Evolutionary conservation across 2,329 filamentous ascomycete species (phyloP), one percentile per base, ranked within the genome.

Genomic region (Fusarium mangiferae): DNA sequence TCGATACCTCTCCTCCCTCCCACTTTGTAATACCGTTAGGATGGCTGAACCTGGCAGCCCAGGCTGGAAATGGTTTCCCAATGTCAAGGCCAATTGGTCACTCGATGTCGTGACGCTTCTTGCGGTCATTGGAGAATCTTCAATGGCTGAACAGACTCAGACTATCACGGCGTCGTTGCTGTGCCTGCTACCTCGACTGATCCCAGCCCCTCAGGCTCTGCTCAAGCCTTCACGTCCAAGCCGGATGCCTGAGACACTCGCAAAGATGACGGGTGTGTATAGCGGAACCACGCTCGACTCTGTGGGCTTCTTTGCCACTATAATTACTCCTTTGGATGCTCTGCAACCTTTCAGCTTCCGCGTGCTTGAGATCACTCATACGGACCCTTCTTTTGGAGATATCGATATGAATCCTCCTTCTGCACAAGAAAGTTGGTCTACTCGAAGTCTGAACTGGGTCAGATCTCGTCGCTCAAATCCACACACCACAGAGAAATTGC

Each of bases 151-250:
- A 68, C 89, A 91, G 76, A 83, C 87, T 5, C 89, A 91, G 78
- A 84, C 87, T 57, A 86, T 90, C 70, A 90, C 89, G 5, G 86
- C 89, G n/a, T 89, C 88, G 15, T 84, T 85, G 69, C 84, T 89
- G 39, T 90, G 88, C 73, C 84, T 89, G 44, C 82, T 91, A 7
- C 90, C 90, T 35, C 87, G 90, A 55, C 85, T 91, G 58, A 85
- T 91, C 35, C 90, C 90, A 14, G 90, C 90, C 3, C 90, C 90
- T 2, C 90, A 91, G 80, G 88, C 88, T 52, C 84, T 92, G n/a
- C 82, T 91, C 52, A 89, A 88, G 66, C 85, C 89, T 15, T 82
- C 84, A 28, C 86, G 90, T 6, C 88, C 88, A 13, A 83, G 82
- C 35, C 85, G 89, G 49, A 85, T 91, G 77, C 89, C 90, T 49